Evolutionary conservation across 345 rosid species (phyloP), one percentile per base, ranked within the genome.

Genomic region (Nasturtium officinale): DNA sequence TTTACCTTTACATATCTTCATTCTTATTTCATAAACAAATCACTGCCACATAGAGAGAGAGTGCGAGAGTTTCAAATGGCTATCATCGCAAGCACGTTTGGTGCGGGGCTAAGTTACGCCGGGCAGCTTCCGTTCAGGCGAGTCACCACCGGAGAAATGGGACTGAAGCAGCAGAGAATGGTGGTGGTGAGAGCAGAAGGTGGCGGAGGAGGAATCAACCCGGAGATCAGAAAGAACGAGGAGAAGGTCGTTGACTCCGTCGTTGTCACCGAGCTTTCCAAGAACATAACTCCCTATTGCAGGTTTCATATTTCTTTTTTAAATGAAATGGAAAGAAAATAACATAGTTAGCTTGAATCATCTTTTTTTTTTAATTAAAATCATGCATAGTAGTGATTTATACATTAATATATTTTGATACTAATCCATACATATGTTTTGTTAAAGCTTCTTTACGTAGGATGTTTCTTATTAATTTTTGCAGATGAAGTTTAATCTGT

Each of bases 201-300:
- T 0, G 83, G 74, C 25, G 82, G 82, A 20, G 84, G 76, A 62
- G 82, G 84, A 28, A 89, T 94, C 32, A 94, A 94, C 67, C 90
- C 88, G 0, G 90, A 83, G 43, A 83, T 91, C 65, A 87, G 97
- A 73, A 94, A 89, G 88, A 73, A 55, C n/a, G 98, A 91, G 50
- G 95, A 83, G 16, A 94, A 91, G 56, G 98, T 94, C 5, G 98
- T 90, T 60, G 96, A 90, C 75, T 65, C 98, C 2, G 90, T 90
- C 8, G 71, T 84, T 0, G 85, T 87, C 61, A 78, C 90, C 13
- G 96, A 92, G 69, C 96, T 94, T 65, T 74, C 96, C 52, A 90
- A 88, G 80, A 87, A 88, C 48, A 89, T 90, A 64, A 90, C 92
- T 43, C 82, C 98, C 29, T 90, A 90, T 67, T 92, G 96, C 89